Percentiles rank a stretch among this genome's conserved stretches.
These are phyloP conservation scores for Xanthoconium stramineum DNA, from an alignment of 768 basidiomycete genomes.

Conservation along the genomic window DNA sequence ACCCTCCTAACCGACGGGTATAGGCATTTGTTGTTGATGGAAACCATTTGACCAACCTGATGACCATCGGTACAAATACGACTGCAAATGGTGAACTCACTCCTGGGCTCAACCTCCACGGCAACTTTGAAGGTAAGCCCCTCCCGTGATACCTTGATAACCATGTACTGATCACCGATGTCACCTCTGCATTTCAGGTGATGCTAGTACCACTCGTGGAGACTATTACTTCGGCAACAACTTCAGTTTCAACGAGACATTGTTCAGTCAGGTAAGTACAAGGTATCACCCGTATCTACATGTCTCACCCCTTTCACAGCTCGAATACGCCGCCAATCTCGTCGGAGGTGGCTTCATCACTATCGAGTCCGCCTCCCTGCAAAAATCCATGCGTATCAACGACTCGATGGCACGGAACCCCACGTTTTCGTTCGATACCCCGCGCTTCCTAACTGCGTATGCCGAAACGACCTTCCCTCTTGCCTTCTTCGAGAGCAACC, in stretches of 20 bases:
- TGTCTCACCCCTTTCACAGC: conserved; percentile 6
- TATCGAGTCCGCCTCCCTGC: conserved; percentile 19
- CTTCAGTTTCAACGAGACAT: conserved; percentile 24
- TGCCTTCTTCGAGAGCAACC: conserved; percentile 25
- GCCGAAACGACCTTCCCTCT: conserved; percentile 24
- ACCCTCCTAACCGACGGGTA: background rate
- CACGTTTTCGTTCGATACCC: conserved; percentile 20
- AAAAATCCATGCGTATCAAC: conserved; percentile 23
- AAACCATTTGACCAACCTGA: conserved; percentile 27
- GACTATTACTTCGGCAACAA: conserved; percentile 28
- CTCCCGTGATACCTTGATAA: background rate
- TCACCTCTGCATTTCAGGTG: conserved; percentile 10
- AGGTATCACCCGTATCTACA: background rate
- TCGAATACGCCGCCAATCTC: conserved; percentile 15
- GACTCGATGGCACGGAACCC: conserved; percentile 27
- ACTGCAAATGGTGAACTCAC: conserved; percentile 10
- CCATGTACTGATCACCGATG: background rate
- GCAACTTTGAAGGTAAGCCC: conserved; percentile 22
- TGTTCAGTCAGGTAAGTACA: conserved; percentile 17
- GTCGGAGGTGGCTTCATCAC: conserved; percentile 20
- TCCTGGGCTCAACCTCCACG: conserved; percentile 22
- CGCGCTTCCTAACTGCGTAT: conserved; percentile 20
- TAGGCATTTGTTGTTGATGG: conserved; percentile 27
- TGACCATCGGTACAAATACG: conserved; percentile 24
- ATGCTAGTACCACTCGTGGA: conserved; percentile 23